phyloP scores from a whole-genome alignment of 768 basidiomycete species.

The Mycena vulgaris region DNA sequence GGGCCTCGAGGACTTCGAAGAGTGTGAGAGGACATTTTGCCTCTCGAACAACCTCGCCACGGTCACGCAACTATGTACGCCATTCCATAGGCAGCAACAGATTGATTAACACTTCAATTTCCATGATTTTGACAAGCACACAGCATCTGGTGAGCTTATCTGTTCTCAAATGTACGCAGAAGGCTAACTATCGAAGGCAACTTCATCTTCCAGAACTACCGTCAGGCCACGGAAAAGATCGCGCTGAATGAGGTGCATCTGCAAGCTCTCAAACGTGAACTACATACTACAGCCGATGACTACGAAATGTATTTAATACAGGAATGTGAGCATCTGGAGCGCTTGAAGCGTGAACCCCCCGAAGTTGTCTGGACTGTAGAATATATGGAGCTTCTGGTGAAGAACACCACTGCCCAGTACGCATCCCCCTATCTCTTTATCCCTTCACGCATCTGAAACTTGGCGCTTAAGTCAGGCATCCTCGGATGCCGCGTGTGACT shows the following conservation, averaged over 20 bases:
- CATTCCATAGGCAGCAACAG: constrained; percentile 43
- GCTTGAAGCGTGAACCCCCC: background rate
- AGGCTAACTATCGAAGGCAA: constrained; percentile 4
- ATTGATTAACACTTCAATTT: constrained; percentile 43
- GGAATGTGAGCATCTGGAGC: background rate
- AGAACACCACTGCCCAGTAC: too few species aligned
- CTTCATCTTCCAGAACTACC: constrained; percentile 23
- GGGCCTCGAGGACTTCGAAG: constrained; percentile 49
- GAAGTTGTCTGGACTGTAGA: background rate
- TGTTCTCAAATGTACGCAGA: too few species aligned
- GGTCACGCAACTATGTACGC: constrained; percentile 32
- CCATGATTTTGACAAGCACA: constrained; percentile 41
- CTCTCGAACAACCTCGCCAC: constrained; percentile 46
- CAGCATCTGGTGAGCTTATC: constrained; percentile 30
- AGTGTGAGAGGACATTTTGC: constrained; percentile 45
- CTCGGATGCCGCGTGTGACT: too few species aligned
- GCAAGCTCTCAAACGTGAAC: too few species aligned
- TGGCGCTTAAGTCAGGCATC: too few species aligned
- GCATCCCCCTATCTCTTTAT: too few species aligned
- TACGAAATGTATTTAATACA: background rate
- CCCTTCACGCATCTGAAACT: background rate
- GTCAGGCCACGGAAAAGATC: constrained; percentile 16
- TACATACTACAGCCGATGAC: background rate
- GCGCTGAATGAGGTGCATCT: background rate
- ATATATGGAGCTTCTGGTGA: constrained; percentile 11